These are phyloP conservation scores for Cladosporium colombiae DNA, from an alignment of 2,329 filamentous ascomycete species.

Conservation along the genomic window DNA sequence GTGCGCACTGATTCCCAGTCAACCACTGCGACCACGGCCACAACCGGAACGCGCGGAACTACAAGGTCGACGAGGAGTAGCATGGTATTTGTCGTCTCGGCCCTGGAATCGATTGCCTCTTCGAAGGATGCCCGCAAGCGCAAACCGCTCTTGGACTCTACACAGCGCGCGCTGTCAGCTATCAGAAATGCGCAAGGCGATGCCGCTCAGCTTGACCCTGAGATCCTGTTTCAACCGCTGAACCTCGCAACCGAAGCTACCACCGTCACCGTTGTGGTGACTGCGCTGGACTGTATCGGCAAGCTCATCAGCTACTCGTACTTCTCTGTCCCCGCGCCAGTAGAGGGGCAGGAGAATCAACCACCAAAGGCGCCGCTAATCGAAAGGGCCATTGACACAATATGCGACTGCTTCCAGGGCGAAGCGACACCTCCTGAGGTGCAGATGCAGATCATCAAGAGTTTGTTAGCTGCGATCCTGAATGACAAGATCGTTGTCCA, in stretches of 20 bases:
- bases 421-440: slow-evolving; percentile 90
- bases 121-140: slow-evolving; percentile 89
- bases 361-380: slow-evolving; percentile 68
- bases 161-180: slow-evolving; percentile 77
- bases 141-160: slow-evolving; percentile 78
- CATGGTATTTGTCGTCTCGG: slow-evolving; percentile 91
- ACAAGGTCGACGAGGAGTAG: slow-evolving; percentile 73
- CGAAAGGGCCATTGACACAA: slow-evolving; percentile 96
- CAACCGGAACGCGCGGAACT: slow-evolving; percentile 50
- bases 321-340: slow-evolving; percentile 69
- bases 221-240: slow-evolving; percentile 86
- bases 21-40: slow-evolving; percentile 52
- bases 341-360: slow-evolving; percentile 38
- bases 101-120: slow-evolving; percentile 84
- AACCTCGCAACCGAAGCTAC: slow-evolving; percentile 85
- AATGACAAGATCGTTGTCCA: slow-evolving; percentile 99
- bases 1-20: slow-evolving; percentile 62
- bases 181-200: slow-evolving; percentile 76
- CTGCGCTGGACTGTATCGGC: slow-evolving; percentile 94
- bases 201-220: slow-evolving; percentile 78
- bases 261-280: slow-evolving; percentile 82
- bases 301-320: slow-evolving; percentile 99
- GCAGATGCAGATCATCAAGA: slow-evolving; percentile 98
- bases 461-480: slow-evolving; percentile 86
- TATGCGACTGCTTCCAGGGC: slow-evolving; percentile 98